These are phyloP conservation scores for Odonthalia washingtoniensis DNA, from an alignment of 31 red algal genomes.

Conservation along the genomic window DNA sequence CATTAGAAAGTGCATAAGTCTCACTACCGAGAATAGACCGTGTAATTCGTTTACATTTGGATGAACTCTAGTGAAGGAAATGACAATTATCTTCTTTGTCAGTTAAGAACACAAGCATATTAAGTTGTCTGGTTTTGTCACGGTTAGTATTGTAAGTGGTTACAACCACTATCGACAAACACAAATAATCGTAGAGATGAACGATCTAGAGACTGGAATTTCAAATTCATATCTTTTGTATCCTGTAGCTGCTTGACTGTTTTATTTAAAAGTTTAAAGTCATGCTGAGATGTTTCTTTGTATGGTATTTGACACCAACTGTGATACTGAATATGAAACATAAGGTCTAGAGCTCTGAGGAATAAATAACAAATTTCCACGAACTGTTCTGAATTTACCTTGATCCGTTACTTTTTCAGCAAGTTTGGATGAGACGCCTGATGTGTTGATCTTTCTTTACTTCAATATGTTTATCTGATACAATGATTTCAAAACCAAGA, in stretches of 20 bases:
- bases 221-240: constrained; percentile 1
- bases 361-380: too few species aligned
- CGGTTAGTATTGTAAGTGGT: background rate
- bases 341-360: too few species aligned
- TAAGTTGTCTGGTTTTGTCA: background rate
- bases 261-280: constrained; percentile 2
- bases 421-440: too few species aligned
- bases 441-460: too few species aligned
- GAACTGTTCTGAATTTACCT: too few species aligned
- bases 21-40: background rate
- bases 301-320: background rate
- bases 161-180: constrained; percentile 12
- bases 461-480: too few species aligned
- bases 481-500: too few species aligned
- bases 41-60: constrained; percentile 13
- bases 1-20: background rate
- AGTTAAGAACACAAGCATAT: background rate
- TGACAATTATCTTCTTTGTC: background rate
- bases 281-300: background rate
- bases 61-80: constrained; percentile 13
- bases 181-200: background rate
- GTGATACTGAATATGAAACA: too few species aligned
- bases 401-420: background rate
- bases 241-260: background rate
- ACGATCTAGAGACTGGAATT: background rate